Base-by-base conservation (phyloP, 805 yeast species). In the Nakazawaea ishiwadae region DNA sequence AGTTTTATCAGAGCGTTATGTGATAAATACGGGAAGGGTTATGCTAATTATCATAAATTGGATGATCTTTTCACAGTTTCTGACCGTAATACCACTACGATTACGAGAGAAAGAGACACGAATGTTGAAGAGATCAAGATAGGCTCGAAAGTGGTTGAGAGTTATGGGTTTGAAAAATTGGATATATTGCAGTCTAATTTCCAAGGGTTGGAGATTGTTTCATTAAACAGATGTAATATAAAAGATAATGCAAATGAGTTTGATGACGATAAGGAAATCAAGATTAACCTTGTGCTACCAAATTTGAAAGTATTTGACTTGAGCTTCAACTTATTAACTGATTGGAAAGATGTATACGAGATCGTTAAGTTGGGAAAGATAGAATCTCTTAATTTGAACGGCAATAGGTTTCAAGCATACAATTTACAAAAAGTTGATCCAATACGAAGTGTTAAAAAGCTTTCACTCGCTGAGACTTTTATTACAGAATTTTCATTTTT, bases 141-240 rank as follows among this genome's bases (percentile, higher is more conserved):
- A 39, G 86, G 88, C 0, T 42, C 63, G 1, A 87, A 87, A 54
- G 47, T 49, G 5, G 77, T 78, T 7, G 81, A 84, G 51, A 70
- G 75, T 20, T 73, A 65, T 43, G 96, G 96, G 1, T 79, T 85
- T 52, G 81, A 75, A 18, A 71, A 73, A 46, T 55, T 81, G 33
- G 67, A 72, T 34, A 37, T 50, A n/a, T 51, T 69, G 11, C 82
- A 77, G 48, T 55, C 71, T 1, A 60, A 81, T 44, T 68, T 78
- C 31, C 49, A 47, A 3, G 55, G 63, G 9, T 60, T 86, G 38
- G 51, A 48, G n/a, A 59, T 68, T 4, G 64, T 81, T 0, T 71
- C 86, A 0, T 54, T 88, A 31, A 74, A 73, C 24, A 55, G 65
- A 18, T 59, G 69, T 42, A 44, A 60, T 6, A 58, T 84, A 3